Base-by-base conservation (phyloP, 2,329 filamentous ascomycete genomes). In the Trichoderma citrinoviride region DNA sequence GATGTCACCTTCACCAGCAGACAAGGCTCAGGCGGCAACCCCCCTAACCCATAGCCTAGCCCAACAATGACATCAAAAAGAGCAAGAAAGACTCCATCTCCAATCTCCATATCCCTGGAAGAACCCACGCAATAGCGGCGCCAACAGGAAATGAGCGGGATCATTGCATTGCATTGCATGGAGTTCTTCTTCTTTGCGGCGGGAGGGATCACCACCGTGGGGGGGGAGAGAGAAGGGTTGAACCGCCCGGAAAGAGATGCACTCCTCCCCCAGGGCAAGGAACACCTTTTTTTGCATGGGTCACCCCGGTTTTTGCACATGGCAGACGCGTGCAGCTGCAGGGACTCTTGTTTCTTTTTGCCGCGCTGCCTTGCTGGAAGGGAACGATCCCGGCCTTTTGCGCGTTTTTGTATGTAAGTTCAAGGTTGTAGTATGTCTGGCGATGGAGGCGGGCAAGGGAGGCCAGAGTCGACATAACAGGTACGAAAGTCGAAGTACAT, bases 121-220 rank as follows among this genome's bases (percentile, higher is more conserved):
- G 14, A 37, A 15, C 8, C n/a, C 44, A 37, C 41, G 29, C n/a
- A 47, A 56, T 41, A n/a, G 25, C 25, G 58, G 60, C 64, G 50
- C 56, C 49, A 64, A 47, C 17, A 40, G 65, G 61, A 66, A 66
- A 64, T 66, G 47, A 64, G 58, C 44, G 61, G 65, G 65, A 66
- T 66, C 65, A 60, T 60, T 66, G 65, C 65, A 64, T 66, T 65
- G 65, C 65, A 66, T 64, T 57, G 27, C 27, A 52, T 49, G 44
- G 23, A 21, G 8, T 47, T 49, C 25, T 33, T 52, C n/a, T 43
- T 43, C 53, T 37, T 33, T 19, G 27, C n/a, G 19, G 37, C 37
- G 47, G 47, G 47, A 50, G 41, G n/a, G 55, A 61, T 55, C 29
- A 29, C 27, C 62, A 37, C 25, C 21, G 41, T 49, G 50, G 60